These are phyloP conservation scores for Rhazya stricta DNA, from an alignment of 257 asterid genomes.

Conservation along the genomic window DNA sequence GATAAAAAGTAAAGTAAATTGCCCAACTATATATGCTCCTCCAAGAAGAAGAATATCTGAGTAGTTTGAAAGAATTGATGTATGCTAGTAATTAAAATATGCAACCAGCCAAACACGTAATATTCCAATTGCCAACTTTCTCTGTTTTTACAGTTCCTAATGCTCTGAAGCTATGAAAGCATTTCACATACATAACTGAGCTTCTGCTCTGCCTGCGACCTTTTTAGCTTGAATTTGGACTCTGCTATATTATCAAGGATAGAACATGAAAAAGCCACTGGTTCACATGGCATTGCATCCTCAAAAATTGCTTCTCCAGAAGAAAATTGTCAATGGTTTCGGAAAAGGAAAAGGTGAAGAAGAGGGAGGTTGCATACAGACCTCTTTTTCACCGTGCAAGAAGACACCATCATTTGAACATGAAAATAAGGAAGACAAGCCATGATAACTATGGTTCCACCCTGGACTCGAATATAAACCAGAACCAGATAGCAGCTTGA, in stretches of 20 bases:
- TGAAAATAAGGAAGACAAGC: background rate
- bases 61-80: too few relatives aligned
- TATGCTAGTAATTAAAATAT: too few relatives aligned
- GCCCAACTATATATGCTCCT: too few relatives aligned
- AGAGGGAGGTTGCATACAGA: background rate
- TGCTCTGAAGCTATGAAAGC: too few relatives aligned
- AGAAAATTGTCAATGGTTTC: background rate
- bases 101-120: background rate
- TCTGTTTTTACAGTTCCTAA: too few relatives aligned
- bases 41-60: too few relatives aligned
- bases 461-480: background rate
- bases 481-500: constrained; percentile 10
- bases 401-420: background rate
- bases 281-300: background rate
- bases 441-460: background rate
- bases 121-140: background rate
- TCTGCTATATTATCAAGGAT: background rate
- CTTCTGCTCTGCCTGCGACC: background rate
- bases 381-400: constrained; percentile 6
- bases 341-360: background rate
- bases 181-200: background rate
- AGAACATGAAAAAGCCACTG: background rate
- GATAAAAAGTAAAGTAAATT: too few relatives aligned
- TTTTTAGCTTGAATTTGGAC: background rate
- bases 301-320: background rate